Base-by-base conservation (phyloP, 768 basidiomycete species). In the Suillus brevipes region DNA sequence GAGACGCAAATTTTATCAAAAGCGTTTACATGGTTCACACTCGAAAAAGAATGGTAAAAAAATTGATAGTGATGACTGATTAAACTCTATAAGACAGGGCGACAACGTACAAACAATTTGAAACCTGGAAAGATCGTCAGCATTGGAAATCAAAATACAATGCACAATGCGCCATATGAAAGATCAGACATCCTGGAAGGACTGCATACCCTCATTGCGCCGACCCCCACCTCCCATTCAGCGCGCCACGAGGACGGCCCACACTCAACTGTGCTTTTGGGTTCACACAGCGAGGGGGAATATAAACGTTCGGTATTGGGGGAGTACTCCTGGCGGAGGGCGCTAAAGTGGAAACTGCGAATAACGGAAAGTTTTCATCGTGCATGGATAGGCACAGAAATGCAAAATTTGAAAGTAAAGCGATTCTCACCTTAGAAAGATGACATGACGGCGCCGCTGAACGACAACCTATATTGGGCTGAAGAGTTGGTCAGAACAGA, bases 121-220 rank as follows among this genome's bases (percentile, higher is more conserved):
- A 65, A 55, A 43, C 37, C 74, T 76, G 40, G 7, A 18, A 37
- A 31, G 57, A 28, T 28, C 6, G 3, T 55, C 0, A 37, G 76
- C 9, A 75, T 67, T 31, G 20, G 4, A 0, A 34, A 13, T 9
- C 8, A 38, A 43, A 9, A 62, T 0, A 18, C n/a, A 58, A 61
- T 60, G 67, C 66, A 57, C 45, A 73, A 69, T 73, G 70, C 68
- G 75, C 70, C 75, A 55, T 60, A 3, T 36, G 12, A 77, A 71
- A 73, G 78, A 77, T 91, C 90, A 91, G 90, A 91, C 90, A 92
- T 91, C 89, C 90, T 89, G 89, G 89, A 92, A 90, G 90, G 86
- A 87, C 82, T 77, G 34, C 71, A 70, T 77, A 75, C 89, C 82
- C 87, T 82, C 90, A 92, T 85, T 74, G 80, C 79, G 82, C 81